Evolutionary conservation across 2,329 filamentous ascomycete genomes (phyloP).

Genomic region (Apiospora koreana): DNA sequence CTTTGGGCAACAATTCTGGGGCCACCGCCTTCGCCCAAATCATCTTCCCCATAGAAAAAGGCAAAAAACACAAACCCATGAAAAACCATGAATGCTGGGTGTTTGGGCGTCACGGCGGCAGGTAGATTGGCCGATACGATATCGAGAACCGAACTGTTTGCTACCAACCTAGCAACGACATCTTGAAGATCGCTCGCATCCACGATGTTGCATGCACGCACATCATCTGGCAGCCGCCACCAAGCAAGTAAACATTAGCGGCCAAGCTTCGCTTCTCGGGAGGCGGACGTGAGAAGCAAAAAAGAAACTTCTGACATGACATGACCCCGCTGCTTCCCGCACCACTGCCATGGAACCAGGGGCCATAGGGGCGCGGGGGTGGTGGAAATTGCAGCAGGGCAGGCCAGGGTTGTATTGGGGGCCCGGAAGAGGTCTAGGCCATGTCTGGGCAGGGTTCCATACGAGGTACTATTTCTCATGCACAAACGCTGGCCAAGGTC

Average conservation of each 20-base stretch:
- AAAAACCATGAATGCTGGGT: background rate
- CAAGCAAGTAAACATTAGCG: background rate
- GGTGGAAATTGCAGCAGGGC: background rate
- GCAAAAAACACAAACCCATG: background rate
- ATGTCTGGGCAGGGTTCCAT: background rate
- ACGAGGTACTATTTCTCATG: background rate
- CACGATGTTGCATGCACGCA: background rate
- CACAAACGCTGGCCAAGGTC: background rate
- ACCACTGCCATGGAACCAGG: background rate
- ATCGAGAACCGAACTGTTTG: background rate
- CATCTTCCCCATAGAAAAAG: background rate
- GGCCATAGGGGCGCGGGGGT: background rate
- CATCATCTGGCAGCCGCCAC: background rate
- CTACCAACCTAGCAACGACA: background rate
- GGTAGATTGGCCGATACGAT: background rate
- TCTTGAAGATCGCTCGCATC: background rate
- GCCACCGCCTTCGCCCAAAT: background rate
- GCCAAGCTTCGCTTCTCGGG: background rate
- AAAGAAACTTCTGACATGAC: background rate
- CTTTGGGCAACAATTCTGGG: background rate
- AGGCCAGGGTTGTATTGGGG: background rate
- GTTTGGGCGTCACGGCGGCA: background rate
- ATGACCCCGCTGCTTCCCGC: background rate
- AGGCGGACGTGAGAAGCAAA: background rate
- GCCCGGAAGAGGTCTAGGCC: background rate